Evolutionary conservation across 1,139 yeast species (phyloP).

Genomic region (Nadsonia commutata): DNA sequence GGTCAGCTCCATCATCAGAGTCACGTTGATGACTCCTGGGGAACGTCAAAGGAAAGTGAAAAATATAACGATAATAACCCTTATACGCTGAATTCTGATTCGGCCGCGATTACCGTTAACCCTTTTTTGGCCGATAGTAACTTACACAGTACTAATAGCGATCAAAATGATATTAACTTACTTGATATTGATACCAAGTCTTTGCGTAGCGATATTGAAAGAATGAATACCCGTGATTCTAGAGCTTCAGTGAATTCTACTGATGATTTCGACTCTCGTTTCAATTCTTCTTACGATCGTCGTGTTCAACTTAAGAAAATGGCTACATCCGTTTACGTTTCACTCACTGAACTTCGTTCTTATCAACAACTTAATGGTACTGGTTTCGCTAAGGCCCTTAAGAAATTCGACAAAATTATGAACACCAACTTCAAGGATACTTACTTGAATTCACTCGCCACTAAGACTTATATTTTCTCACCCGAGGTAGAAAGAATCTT

Average conservation of each 20-base stretch:
- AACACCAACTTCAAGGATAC: conserved; percentile 41
- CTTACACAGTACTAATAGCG: too few species aligned
- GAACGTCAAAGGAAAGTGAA: too few species aligned
- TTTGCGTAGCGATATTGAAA: too few species aligned
- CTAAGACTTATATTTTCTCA: conserved; percentile 31
- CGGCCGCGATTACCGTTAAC: background rate
- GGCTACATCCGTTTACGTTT: conserved; percentile 50
- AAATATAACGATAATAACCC: background rate
- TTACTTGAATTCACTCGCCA: conserved; percentile 23
- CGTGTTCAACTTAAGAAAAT: conserved; percentile 57
- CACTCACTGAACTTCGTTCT: conserved; percentile 70
- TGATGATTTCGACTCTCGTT: too few species aligned
- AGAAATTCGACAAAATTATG: conserved; percentile 78
- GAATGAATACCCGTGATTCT: too few species aligned
- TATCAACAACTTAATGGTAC: conserved; percentile 70
- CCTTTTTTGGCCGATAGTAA: too few species aligned
- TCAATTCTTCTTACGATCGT: conserved; percentile 36
- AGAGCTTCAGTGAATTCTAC: too few species aligned
- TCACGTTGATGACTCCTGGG: background rate
- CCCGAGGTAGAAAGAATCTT: conserved; percentile 32
- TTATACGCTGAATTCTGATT: background rate
- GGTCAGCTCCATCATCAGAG: conserved; percentile 30
- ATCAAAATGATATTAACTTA: too few species aligned
- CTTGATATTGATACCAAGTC: too few species aligned
- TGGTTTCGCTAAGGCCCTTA: conserved; percentile 78